phyloP scores from a whole-genome alignment of 306 rosid species.

The Sindora glabra region DNA sequence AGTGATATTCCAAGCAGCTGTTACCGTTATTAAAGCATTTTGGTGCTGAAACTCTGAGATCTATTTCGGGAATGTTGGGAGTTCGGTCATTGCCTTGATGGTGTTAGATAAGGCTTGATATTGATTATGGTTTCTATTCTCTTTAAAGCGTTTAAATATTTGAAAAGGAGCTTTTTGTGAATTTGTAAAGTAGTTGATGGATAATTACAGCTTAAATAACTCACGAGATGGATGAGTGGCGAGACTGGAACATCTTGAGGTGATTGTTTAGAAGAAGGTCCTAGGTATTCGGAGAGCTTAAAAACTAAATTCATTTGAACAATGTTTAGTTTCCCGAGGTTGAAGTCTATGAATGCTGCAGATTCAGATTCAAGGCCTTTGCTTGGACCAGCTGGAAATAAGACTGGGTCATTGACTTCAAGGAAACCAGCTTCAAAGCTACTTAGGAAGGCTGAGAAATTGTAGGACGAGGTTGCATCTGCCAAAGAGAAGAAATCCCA shows the following conservation, averaged over 20 bases:
- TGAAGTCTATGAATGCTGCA: constrained; percentile 77
- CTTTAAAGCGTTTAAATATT: constrained; percentile 21
- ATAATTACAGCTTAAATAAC: constrained; percentile 15
- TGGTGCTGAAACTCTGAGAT: constrained; percentile 38
- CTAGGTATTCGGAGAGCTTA: background rate
- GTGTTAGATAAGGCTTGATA: constrained; percentile 12
- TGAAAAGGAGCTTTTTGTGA: constrained; percentile 12
- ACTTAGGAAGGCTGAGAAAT: constrained; percentile 49
- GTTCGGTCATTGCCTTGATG: constrained; percentile 19
- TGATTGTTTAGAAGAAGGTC: constrained; percentile 12
- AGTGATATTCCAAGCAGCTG: background rate
- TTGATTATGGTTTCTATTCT: constrained; percentile 1
- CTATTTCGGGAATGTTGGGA: constrained; percentile 29
- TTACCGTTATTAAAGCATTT: constrained; percentile 14
- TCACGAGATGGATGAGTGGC: constrained; percentile 8
- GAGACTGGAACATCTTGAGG: constrained; percentile 4
- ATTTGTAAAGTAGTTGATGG: constrained; percentile 16
- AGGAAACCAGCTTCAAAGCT: constrained; percentile 50
- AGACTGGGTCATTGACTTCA: constrained; percentile 44
- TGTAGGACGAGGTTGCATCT: constrained; percentile 30
- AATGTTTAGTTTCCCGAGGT: constrained; percentile 74
- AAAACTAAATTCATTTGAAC: too few species aligned
- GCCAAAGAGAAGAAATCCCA: constrained; percentile 50
- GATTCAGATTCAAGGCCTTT: constrained; percentile 65
- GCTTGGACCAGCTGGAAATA: constrained; percentile 72